Conservation (phyloP, 257 asterid genomes). For the Misopates orontium region DNA sequence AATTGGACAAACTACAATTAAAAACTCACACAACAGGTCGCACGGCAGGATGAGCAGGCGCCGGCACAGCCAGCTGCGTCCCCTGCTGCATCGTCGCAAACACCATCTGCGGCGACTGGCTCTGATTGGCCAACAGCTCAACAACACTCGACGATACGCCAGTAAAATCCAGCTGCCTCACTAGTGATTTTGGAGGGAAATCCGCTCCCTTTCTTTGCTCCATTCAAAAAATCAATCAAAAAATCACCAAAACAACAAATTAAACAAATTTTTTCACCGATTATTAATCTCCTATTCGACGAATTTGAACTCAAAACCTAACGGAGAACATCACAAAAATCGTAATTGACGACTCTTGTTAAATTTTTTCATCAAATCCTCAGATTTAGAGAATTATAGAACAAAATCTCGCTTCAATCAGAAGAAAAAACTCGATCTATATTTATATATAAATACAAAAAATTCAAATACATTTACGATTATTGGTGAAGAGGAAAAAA, state of each 20-base stretch:
- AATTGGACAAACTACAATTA: too few relatives aligned
- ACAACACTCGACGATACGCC: constrained; percentile 37
- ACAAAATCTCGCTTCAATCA: too few relatives aligned
- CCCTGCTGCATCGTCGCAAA: too few relatives aligned
- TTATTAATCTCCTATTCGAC: neutral
- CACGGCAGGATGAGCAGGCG: too few relatives aligned
- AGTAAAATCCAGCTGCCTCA: constrained; percentile 95
- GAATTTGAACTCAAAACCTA: constrained; percentile 5
- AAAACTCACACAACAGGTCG: too few relatives aligned
- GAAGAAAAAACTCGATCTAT: too few relatives aligned
- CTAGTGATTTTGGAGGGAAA: constrained; percentile 80
- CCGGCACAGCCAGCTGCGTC: too few relatives aligned
- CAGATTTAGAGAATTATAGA: constrained; percentile 47
- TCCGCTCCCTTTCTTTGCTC: constrained; percentile 77
- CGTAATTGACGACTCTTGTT: constrained; percentile 25
- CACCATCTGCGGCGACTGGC: constrained; percentile 37
- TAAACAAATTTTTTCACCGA: constrained; percentile 18
- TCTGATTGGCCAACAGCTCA: constrained; percentile 25
- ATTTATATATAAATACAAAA: too few relatives aligned
- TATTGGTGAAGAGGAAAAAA: constrained; percentile 15
- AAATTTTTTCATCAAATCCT: constrained; percentile 31
- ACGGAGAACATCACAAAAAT: constrained; percentile 17
- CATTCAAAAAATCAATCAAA: constrained; percentile 44
- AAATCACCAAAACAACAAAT: constrained; percentile 22
- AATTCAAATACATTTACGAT: neutral